Evolutionary conservation across 139 green algal species (phyloP), one percentile per base, ranked within the genome.

Genomic region (Raphidocelis subcapitata): DNA sequence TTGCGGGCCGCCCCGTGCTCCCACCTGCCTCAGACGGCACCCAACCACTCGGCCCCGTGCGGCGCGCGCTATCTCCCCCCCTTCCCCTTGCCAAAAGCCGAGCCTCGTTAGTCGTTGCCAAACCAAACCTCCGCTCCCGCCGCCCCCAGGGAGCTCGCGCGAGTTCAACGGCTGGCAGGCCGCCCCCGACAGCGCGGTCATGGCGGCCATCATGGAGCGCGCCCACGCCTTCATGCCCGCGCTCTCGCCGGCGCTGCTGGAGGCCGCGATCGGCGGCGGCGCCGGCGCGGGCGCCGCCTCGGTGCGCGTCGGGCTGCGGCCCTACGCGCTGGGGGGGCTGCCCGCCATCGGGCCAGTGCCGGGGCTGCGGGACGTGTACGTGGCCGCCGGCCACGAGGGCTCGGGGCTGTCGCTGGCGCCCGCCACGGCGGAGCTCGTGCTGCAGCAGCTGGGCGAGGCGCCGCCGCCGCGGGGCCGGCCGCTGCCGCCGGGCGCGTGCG

Each of bases 321-420:
- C 90, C 0, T 92, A 80, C 69, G 77, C 86, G 23, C 33, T 79
- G 29, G 84, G 82, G 4, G 81, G 83, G 0, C 10, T 82, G 66
- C 90, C 90, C 0, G 64, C 87, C 16, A 75, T 94, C 26, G 88
- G 88, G 0, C 74, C 79, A 0, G 69, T 94, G 5, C 63, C 68
- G 0, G 84, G 79, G 4, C 51, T 76, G 26, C 76, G 72, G 36
- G 81, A 81, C 71, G 60, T 94, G 32, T 84, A 81, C 26, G 56
- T 94, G 0, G 89, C 90, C 26, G 87, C 89, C 10, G 90, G 90
- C 2, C 90, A 95, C 65, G 90, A 95, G 63, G 90, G 90, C 31
- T 92, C 87, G 33, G 90, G 90, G 8, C 77, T 95, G 24, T 88
- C 76, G 23, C 67, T 94, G 35, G 87, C 79, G 1, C 90, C 90